A percentile compares a stretch with the other conserved stretches of the same genome.
Evolutionary conservation across 441 rosid species (phyloP).

Genomic region (Populus hybrid): DNA sequence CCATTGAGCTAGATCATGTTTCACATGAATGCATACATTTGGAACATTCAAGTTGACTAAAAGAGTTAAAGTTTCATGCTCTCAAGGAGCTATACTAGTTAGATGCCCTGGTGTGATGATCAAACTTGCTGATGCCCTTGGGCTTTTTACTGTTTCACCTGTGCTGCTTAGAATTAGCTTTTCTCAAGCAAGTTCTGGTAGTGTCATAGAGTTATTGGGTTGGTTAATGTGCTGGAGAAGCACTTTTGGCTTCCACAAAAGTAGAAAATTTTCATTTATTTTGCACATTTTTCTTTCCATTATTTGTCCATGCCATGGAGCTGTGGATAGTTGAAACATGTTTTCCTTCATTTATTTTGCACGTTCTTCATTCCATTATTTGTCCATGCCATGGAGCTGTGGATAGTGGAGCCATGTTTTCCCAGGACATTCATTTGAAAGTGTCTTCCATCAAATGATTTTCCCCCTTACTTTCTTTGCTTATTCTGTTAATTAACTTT

Average conservation of each 20-base stretch:
- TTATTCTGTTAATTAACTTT: constrained; percentile 11
- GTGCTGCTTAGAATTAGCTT: too few relatives aligned
- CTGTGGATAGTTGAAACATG: neutral
- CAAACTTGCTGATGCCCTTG: neutral
- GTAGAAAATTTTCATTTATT: neutral
- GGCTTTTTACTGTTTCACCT: neutral
- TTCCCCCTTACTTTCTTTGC: neutral
- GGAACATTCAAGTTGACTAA: too few relatives aligned
- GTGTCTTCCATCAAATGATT: neutral
- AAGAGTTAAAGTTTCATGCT: too few relatives aligned
- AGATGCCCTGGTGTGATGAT: neutral
- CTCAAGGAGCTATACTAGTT: too few relatives aligned
- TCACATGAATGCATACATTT: too few relatives aligned
- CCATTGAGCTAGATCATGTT: neutral
- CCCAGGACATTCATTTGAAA: neutral
- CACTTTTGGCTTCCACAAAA: neutral
- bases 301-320: neutral
- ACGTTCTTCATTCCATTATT: neutral
- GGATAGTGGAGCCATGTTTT: neutral
- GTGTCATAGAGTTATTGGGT: neutral
- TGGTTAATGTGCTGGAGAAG: neutral
- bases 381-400: neutral
- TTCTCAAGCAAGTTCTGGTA: neutral
- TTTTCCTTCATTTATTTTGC: neutral
- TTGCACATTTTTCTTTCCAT: neutral